Conservation (phyloP, 164 flowering plant species). For the Kalanchoe fedtschenkoi region DNA sequence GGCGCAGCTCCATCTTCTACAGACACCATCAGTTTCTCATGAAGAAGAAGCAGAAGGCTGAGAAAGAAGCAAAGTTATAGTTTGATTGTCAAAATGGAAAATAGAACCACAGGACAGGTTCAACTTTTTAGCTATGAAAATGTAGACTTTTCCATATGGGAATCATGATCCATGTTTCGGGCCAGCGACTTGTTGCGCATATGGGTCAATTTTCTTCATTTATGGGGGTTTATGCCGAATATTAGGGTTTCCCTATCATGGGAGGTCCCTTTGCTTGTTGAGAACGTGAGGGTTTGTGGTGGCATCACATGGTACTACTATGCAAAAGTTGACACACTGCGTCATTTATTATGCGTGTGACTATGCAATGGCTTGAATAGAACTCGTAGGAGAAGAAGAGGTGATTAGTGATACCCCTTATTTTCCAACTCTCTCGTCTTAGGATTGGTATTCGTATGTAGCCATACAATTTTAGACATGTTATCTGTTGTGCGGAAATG, state of each 20-base stretch:
- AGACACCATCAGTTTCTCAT: not conserved
- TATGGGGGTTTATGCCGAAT: too few relatives aligned
- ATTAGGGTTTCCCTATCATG: too few relatives aligned
- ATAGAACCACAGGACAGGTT: not conserved
- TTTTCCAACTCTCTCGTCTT: too few relatives aligned
- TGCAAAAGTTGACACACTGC: too few relatives aligned
- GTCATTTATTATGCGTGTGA: too few relatives aligned
- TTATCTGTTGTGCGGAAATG: too few relatives aligned
- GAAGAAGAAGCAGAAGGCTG: too few relatives aligned
- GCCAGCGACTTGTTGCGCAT: not conserved
- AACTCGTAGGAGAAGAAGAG: too few relatives aligned
- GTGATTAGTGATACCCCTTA: too few relatives aligned
- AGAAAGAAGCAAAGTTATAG: not conserved
- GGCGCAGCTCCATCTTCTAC: constrained; percentile 2
- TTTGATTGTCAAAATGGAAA: not conserved
- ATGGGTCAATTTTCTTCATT: not conserved
- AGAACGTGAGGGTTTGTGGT: not conserved
- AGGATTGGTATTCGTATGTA: too few relatives aligned
- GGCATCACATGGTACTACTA: not conserved
- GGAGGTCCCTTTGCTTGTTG: not conserved
- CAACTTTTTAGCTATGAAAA: not conserved
- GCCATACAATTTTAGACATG: too few relatives aligned
- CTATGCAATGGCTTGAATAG: too few relatives aligned
- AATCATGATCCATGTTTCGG: not conserved
- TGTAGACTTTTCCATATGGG: not conserved